phyloP scores from a whole-genome alignment of 257 asterid genomes.

The Echium plantagineum region DNA sequence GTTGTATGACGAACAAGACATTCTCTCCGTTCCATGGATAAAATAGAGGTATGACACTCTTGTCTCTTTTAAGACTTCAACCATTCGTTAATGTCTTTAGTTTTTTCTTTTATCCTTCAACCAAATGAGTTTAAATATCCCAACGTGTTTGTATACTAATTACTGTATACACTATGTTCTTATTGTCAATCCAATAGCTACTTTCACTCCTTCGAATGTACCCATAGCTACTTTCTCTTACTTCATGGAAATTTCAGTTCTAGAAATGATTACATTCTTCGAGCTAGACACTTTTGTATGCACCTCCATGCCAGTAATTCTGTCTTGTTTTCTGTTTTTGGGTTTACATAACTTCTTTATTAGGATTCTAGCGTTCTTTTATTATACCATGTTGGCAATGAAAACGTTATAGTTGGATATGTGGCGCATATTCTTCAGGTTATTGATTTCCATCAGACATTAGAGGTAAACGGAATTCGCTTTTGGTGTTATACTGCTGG shows the following conservation, averaged over 20 bases:
- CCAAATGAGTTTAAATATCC: not conserved
- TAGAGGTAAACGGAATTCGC: conserved; percentile 88
- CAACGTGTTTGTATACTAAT: not conserved
- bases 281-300: not conserved
- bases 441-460: conserved; percentile 94
- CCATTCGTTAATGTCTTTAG: conserved; percentile 8
- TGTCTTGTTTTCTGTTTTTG: not conserved
- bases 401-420: conserved; percentile 1
- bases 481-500: conserved; percentile 99
- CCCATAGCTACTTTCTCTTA: not conserved
- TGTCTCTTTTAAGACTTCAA: not conserved
- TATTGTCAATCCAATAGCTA: too few relatives aligned
- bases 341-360: not conserved
- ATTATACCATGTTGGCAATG: not conserved
- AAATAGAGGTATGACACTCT: conserved; percentile 60
- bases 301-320: not conserved
- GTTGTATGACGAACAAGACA: conserved; percentile 80
- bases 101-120: not conserved
- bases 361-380: not conserved
- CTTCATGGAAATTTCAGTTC: not conserved
- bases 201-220: not conserved
- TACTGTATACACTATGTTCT: too few relatives aligned
- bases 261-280: not conserved
- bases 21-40: conserved; percentile 72
- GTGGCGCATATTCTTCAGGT: conserved; percentile 40